Base-by-base conservation (phyloP, 2,329 filamentous ascomycete genomes). In the Aureobasidium uvarum region DNA sequence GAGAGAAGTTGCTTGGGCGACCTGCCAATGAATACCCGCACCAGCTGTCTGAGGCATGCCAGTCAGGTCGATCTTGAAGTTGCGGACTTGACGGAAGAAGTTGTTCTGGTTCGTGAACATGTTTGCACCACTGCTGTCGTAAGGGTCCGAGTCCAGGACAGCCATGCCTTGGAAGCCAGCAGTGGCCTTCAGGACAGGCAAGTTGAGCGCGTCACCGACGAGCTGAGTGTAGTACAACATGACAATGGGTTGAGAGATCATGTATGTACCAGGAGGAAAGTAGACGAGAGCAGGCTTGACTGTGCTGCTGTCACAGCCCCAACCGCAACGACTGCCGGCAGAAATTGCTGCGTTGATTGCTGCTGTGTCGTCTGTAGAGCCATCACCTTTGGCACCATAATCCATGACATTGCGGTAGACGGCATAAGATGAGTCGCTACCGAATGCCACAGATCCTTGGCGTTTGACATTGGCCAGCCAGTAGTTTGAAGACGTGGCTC, bases 171-270 rank as follows among this genome's bases (percentile, higher is more conserved):
- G 70, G 73, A 98, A 99, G 71, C 70, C 70, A 2, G 75, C 66
- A n/a, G 74, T 72, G 28, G 78, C 80, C 41, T 67, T 66, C 64
- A 75, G 80, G 50, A 88, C 88, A 0, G 94, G 92, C 16, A 88
- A 77, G 68, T 84, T 81, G 71, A 85, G 74, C 56, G 89, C 87
- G 79, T 98, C 92, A 66, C 94, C 94, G 41, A 97, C 83, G 68
- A 98, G 86, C 76, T 97, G 92, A 11, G 93, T 96, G 81, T 96
- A 96, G 83, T 98, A 98, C 77, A 89, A 89, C 75, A 92, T 89
- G 60, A 92, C 79, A 70, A 98, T 86, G 25, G 94, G 91, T 72
- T 82, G 84, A 74, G 87, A 91, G 71, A 98, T 88, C 20, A 90
- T 73, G 74, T 97, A 98, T 65, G 87, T 96, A 69, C 94, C 93